Evolutionary conservation across 768 basidiomycete genomes (phyloP).

Genomic region (Bullera alba): DNA sequence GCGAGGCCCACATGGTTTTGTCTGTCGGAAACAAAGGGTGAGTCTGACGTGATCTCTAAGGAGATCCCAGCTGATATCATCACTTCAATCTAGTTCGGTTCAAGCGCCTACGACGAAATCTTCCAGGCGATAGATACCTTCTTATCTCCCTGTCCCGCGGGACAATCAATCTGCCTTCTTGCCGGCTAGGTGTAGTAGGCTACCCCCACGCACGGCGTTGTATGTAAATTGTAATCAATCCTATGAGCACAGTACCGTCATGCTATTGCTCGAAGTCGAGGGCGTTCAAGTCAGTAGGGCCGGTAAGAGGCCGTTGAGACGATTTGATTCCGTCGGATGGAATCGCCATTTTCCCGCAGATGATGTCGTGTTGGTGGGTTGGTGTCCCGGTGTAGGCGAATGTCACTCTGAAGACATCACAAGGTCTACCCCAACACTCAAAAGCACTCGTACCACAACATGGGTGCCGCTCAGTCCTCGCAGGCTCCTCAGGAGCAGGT

Average conservation of each 20-base stretch:
- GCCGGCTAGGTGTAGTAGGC: no score
- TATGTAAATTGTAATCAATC: no score
- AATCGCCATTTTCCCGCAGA: background rate
- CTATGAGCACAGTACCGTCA: no score
- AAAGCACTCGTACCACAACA: conserved; percentile 3
- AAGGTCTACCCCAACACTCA: no score
- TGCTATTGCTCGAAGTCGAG: no score
- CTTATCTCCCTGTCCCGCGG: background rate
- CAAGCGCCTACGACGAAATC: no score
- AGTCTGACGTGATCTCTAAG: conserved; percentile 37
- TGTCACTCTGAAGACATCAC: no score
- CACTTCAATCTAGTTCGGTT: background rate
- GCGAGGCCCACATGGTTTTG: conserved; percentile 91
- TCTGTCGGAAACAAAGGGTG: conserved; percentile 90
- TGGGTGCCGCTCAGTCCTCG: conserved; percentile 40
- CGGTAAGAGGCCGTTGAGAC: no score
- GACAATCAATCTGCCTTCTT: background rate
- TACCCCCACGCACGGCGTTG: no score
- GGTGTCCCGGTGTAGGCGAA: no score
- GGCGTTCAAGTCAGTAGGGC: no score
- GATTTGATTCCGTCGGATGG: background rate
- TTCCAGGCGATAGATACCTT: no score
- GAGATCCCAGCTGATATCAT: background rate
- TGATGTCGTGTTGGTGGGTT: background rate
- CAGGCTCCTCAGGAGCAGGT: conserved; percentile 36